A percentile compares a stretch with the other conserved stretches of the same genome.
Evolutionary conservation across 2,329 filamentous ascomycete species (phyloP).

Genomic region (Fusarium mangiferae): DNA sequence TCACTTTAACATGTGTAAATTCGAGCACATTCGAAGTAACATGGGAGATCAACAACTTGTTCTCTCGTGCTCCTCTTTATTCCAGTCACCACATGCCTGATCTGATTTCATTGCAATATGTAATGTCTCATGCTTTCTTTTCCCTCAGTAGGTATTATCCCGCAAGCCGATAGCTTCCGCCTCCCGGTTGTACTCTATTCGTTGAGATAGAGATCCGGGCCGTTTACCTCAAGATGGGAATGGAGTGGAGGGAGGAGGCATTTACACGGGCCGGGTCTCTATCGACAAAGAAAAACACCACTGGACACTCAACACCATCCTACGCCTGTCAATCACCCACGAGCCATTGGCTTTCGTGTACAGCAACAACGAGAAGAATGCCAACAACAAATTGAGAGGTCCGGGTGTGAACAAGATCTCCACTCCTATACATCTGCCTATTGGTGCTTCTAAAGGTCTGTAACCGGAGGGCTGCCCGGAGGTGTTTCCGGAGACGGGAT

Average conservation of each 20-base stretch:
- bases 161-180: conserved; percentile 33
- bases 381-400: conserved; percentile 13
- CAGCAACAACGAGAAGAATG: conserved; percentile 2
- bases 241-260: conserved; percentile 20
- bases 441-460: conserved; percentile 14
- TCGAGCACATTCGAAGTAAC: not conserved
- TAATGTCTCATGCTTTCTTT: conserved; percentile 5
- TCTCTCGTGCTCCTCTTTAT: not conserved
- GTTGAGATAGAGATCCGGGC: conserved; percentile 31
- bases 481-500: conserved; percentile 32
- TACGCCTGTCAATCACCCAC: conserved; percentile 28
- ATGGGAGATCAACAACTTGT: not conserved
- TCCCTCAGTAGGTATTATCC: conserved; percentile 21
- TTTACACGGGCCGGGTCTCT: conserved; percentile 11
- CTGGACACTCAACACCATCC: conserved; percentile 16
- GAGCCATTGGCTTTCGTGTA: conserved; percentile 18
- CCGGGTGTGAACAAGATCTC: conserved; percentile 11
- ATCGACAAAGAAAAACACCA: conserved; percentile 4
- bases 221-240: conserved; percentile 26
- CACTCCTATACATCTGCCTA: conserved; percentile 24
- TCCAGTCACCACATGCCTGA: not conserved
- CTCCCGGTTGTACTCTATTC: conserved; percentile 13
- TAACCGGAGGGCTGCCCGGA: conserved; percentile 34
- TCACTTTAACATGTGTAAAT: conserved; percentile 10
- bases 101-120: not conserved